phyloP scores from a whole-genome alignment of 345 rosid genomes.

The Populus davidiana region DNA sequence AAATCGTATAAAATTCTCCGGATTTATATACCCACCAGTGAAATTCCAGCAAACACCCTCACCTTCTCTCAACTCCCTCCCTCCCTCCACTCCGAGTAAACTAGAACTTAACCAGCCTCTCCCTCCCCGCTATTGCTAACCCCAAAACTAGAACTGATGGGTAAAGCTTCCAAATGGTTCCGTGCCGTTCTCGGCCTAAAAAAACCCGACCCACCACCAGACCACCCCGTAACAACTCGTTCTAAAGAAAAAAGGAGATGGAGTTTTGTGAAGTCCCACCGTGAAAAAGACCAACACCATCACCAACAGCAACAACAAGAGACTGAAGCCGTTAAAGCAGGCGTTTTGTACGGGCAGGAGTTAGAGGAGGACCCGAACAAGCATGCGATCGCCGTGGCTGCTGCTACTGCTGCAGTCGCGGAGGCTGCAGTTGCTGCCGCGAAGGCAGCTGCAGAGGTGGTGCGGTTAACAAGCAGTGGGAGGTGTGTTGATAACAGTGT shows the following conservation, averaged over 20 bases:
- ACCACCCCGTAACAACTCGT: constrained; percentile 17
- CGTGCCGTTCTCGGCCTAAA: constrained; percentile 64
- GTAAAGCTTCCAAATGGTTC: constrained; percentile 81
- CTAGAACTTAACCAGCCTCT: neutral
- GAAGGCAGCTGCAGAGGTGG: constrained; percentile 71
- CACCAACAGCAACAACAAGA: constrained; percentile 4
- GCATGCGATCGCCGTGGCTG: constrained; percentile 78
- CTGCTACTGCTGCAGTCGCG: constrained; percentile 76
- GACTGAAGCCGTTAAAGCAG: neutral
- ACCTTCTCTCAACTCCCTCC: no score
- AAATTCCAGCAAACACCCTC: neutral
- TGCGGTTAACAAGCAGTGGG: constrained; percentile 70
- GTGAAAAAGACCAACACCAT: constrained; percentile 34
- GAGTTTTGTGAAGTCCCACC: constrained; percentile 78
- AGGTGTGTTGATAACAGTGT: constrained; percentile 35
- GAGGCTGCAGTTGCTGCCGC: constrained; percentile 82
- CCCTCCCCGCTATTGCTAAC: constrained; percentile 3
- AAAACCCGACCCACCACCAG: constrained; percentile 41
- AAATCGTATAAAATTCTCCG: neutral
- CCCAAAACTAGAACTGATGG: constrained; percentile 51
- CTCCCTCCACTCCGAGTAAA: neutral
- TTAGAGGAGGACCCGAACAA: constrained; percentile 33
- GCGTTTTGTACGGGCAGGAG: constrained; percentile 1
- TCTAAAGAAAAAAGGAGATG: constrained; percentile 67
- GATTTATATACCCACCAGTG: neutral